Percentiles rank a stretch among this genome's conserved stretches.
Conservation (phyloP, 768 basidiomycete species). For the Psilocybe sp. region DNA sequence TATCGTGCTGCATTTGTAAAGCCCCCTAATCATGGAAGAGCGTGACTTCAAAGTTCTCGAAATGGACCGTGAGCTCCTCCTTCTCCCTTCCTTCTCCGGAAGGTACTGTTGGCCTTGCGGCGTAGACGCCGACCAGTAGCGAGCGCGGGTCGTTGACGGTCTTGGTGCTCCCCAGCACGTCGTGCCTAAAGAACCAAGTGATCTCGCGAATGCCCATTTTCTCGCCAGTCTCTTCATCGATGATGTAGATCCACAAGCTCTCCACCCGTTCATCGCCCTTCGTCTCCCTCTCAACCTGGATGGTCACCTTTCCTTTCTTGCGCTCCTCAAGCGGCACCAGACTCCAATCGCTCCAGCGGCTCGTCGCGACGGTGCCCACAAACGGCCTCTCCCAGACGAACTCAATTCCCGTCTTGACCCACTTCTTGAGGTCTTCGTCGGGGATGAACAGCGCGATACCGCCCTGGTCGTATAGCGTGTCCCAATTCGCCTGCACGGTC, state of each 20-base stretch:
- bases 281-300: slow-evolving; percentile 26
- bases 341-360: slow-evolving; percentile 30
- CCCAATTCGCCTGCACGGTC: slow-evolving; percentile 26
- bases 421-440: slow-evolving; percentile 29
- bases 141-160: slow-evolving; percentile 7
- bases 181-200: slow-evolving; percentile 31
- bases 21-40: slow-evolving; percentile 24
- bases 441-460: slow-evolving; percentile 30
- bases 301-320: slow-evolving; percentile 22
- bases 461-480: slow-evolving; percentile 29
- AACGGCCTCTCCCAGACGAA: slow-evolving; percentile 26
- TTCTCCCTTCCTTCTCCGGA: slow-evolving; percentile 22
- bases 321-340: slow-evolving; percentile 24
- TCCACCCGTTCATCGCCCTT: slow-evolving; percentile 26
- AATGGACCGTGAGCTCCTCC: slow-evolving; percentile 23
- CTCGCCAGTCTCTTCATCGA: slow-evolving; percentile 28
- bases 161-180: slow-evolving; percentile 13
- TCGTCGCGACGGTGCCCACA: slow-evolving; percentile 27
- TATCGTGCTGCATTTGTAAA: no score
- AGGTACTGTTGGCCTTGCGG: slow-evolving; percentile 25
- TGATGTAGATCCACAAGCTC: slow-evolving; percentile 29
- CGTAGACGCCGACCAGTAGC: slow-evolving; percentile 26
- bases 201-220: slow-evolving; percentile 28
- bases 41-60: slow-evolving; percentile 28
- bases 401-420: slow-evolving; percentile 31